Evolutionary conservation across 441 rosid species (phyloP).

Genomic region (Populus hybrid): DNA sequence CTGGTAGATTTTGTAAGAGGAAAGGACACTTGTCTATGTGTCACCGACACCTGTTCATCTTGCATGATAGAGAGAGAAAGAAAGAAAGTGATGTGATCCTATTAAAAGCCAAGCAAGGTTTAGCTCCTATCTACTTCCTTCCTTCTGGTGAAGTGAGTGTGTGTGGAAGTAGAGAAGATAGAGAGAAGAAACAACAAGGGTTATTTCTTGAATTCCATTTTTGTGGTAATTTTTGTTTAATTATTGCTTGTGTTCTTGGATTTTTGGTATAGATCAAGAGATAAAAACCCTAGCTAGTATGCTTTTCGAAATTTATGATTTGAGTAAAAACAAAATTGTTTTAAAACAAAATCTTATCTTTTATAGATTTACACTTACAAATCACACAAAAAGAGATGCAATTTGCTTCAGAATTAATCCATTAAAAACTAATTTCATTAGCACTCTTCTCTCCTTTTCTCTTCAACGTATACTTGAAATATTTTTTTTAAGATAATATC

Average conservation of each 20-base stretch:
- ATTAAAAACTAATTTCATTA: no score
- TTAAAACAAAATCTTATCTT: no score
- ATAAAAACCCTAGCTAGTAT: neutral
- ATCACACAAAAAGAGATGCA: no score
- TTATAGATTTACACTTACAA: no score
- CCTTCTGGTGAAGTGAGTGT: neutral
- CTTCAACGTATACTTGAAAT: no score
- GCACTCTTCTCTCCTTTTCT: no score
- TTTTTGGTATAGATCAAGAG: neutral
- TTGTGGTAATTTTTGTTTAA: neutral
- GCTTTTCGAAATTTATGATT: no score
- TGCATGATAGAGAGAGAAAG: slow-evolving; percentile 51
- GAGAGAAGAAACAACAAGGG: neutral
- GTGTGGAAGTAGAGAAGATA: neutral
- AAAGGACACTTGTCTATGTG: slow-evolving; percentile 29
- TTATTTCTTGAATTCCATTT: neutral
- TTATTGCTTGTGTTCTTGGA: neutral
- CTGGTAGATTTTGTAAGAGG: slow-evolving; percentile 29
- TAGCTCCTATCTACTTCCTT: neutral
- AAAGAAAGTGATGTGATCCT: neutral
- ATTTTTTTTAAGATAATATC: no score
- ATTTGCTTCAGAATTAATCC: no score
- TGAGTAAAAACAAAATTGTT: no score
- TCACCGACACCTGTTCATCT: slow-evolving; percentile 51
- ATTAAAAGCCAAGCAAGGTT: neutral